Evolutionary conservation across 1,284 basidiomycete genomes (phyloP), one percentile per base, ranked within the genome.

Genomic region (Malassezia sp.): DNA sequence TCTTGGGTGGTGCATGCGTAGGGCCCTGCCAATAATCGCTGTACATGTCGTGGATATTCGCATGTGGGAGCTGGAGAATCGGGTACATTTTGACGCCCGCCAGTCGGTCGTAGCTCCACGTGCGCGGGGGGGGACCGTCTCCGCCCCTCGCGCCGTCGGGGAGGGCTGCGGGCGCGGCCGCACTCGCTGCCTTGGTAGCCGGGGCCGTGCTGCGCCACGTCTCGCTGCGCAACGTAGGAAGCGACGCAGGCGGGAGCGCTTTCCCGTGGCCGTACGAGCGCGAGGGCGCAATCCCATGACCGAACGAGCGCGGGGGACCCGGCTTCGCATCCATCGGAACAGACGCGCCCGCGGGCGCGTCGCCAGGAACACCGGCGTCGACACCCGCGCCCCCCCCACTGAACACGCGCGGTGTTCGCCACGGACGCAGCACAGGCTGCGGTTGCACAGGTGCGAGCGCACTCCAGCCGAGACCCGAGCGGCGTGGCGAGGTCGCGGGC

Each of bases 381-480:
- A 28, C 7, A 28, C 14, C 27, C 8, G 27, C 8, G 27, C 14
- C 27, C 27, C 8, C 9, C 17, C 15, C 31, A n/a, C 15, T n/a
- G 31, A 33, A n/a, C 31, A 8, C n/a, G 22, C 10, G 11, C 23
- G 24, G 9, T 23, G 36, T 9, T 2, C 17, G 10, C 18, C 12
- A 14, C 24, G 24, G 8, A 9, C 9, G 15, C 20, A 21, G 17
- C 21, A 4, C 21, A 8, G 35, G 23, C 35, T 20, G 18, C n/a
- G 17, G 32, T 11, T 22, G 21, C 20, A 23, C 17, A 7, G 23
- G 44, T 11, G 37, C n/a, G 8, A 50, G 33, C 29, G 48, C 48
- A 28, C 48, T 45, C 48, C 48, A 50, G 29, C 48, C 48, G 10
- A 50, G 42, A 5, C 48, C 48, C 12, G 48, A 17, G 9, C 48